Evolutionary conservation across 208 protist genomes (phyloP), one percentile per base, ranked within the genome.

Genomic region (Angomonas desouzai): DNA sequence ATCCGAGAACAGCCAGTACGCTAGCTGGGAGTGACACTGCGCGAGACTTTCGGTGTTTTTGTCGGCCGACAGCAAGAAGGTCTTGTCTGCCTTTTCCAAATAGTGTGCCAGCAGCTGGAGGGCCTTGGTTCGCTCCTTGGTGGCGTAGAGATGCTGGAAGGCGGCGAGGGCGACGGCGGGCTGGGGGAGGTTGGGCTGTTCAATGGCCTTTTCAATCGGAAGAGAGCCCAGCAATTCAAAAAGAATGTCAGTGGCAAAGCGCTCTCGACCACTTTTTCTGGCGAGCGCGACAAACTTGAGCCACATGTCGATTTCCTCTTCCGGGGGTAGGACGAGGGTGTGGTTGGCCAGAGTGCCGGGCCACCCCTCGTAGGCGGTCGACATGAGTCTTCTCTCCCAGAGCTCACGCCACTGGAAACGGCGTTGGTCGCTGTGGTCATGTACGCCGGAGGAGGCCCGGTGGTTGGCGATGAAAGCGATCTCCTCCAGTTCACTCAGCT

Each of bases 401-500:
- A 96, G 72, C 49, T 93, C 80, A 49, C 90, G 74, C 88, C 91
- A 96, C 58, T 88, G 85, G 47, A 68, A 57, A 7, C 87, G 64
- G n/a, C 66, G 76, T n/a, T 88, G 74, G 32, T 72, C 71, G 43
- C 92, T 79, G 45, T 51, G 20, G 18, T 27, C 10, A 23, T 51
- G 45, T 23, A 23, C 18, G 20, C 20, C 20, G n/a, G 45, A 27
- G 18, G 45, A 13, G 45, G 45, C n/a, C n/a, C 18, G 10, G n/a
- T 61, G 34, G 48, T 71, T 62, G 18, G 76, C 68, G 6, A 98
- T 89, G 29, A 90, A 74, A 0, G 81, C 73, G 22, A 99, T 89
- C 83, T 99, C 98, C 83, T 99, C 98, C 51, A 99, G 74, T 85
- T 99, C 98, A 30, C 96, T 93, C 23, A 99, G 81, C 77, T 99